Percentiles rank a stretch among this genome's conserved stretches.
phyloP scores from a whole-genome alignment of 2,329 filamentous ascomycete species.

The Talaromyces rugulosus region DNA sequence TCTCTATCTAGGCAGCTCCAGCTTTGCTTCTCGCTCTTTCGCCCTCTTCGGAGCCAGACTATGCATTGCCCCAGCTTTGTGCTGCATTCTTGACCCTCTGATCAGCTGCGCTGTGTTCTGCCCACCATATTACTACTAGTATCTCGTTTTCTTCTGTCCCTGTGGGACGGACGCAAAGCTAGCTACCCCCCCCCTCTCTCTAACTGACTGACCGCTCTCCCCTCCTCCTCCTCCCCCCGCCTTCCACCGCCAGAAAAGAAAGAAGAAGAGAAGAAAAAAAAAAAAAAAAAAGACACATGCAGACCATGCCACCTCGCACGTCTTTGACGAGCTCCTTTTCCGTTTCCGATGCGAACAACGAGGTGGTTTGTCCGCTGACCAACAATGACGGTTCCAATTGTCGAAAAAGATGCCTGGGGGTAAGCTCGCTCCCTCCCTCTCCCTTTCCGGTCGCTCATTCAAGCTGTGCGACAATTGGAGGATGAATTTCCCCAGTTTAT shows the following conservation, averaged over 20 bases:
- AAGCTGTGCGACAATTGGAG: neutral
- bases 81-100: neutral
- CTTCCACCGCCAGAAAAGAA: neutral
- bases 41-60: neutral
- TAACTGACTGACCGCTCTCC: neutral
- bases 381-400: slow-evolving; percentile 97
- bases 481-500: slow-evolving; percentile 13
- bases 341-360: slow-evolving; percentile 85
- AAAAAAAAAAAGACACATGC: slow-evolving; percentile 24
- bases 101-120: neutral
- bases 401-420: slow-evolving; percentile 94
- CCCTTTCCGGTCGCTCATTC: neutral
- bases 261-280: neutral
- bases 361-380: slow-evolving; percentile 91
- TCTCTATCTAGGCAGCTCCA: neutral
- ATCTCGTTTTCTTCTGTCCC: neutral
- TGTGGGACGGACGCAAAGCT: neutral
- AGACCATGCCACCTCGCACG: slow-evolving; percentile 81
- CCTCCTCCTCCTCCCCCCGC: neutral
- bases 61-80: neutral
- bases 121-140: neutral
- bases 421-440: slow-evolving; percentile 56
- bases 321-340: slow-evolving; percentile 87
- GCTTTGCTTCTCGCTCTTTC: neutral
- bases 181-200: neutral